Evolutionary conservation across 805 yeast species (phyloP), one percentile per base, ranked within the genome.

Genomic region (Kazachstania bromeliacearum): DNA sequence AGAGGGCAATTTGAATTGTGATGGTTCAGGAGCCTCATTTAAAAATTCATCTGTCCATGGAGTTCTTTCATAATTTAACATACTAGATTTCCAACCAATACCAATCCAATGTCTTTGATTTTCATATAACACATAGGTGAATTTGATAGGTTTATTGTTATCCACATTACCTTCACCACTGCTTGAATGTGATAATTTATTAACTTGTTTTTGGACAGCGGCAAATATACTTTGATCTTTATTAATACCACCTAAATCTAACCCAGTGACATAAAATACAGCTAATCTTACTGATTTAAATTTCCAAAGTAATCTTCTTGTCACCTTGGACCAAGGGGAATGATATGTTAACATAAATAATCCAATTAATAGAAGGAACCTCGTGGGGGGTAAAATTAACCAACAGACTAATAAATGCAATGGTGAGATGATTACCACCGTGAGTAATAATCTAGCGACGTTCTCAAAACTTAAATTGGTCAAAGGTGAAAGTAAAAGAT

Each of bases 31-130:
- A 1, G 85, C 73, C 55, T 88, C 96, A 58, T 88, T 89, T 44
- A 87, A 67, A 51, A 87, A 88, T 59, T 89, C 96, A 57, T 89
- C 98, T 0, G 96, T 87, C 96, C 96, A 89, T 5, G 96, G 80
- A 0, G 95, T 77, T 53, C 98, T 72, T 62, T 89, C 98, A 56
- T 89, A 89, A 33, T 92, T 79, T 43, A 89, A 68, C 54, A 92
- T 67, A 53, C 87, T 89, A n/a, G 92, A 67, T 0, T 96, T 88
- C 98, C 98, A 89, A 6, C 98, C 98, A 48, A 89, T 83, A 7
- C 96, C 97, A 27, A 89, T 67, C 98, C 98, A 89, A 51, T 89
- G 78, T 53, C 98, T 76, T 64, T 89, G 97, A 57, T 89, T 89
- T 56, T 89, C 98, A 58, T 80, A 88, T 8, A 89, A 66, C 2